Conservation (phyloP, 306 rosid genomes). For the Acacia melanoxylon region DNA sequence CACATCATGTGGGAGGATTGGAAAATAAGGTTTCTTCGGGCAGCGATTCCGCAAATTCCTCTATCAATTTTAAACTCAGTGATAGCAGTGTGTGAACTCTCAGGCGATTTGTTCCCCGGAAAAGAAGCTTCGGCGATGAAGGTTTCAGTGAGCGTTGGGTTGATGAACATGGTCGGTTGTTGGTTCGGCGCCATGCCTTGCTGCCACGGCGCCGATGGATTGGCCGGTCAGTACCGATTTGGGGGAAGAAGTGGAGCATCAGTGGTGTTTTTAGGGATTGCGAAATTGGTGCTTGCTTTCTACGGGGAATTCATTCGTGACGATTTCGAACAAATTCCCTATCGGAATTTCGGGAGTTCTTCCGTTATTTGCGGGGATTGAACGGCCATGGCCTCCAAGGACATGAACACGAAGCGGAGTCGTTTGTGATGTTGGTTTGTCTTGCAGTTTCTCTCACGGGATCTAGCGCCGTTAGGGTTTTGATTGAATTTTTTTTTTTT, state of each 20-base stretch:
- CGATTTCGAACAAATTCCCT: conserved; percentile 51
- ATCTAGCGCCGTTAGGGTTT: conserved; percentile 75
- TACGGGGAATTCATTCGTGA: conserved; percentile 68
- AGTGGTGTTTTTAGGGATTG: conserved; percentile 65
- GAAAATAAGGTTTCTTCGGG: too few species aligned
- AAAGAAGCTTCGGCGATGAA: too few species aligned
- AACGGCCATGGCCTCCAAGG: conserved; percentile 69
- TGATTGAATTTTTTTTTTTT: too few species aligned
- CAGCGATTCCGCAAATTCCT: too few species aligned
- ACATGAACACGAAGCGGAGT: conserved; percentile 67
- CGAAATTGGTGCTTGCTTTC: conserved; percentile 57
- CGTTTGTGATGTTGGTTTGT: conserved; percentile 72
- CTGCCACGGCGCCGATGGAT: conserved; percentile 87
- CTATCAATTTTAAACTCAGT: too few species aligned
- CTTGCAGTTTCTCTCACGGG: conserved; percentile 82
- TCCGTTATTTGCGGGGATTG: conserved; percentile 73
- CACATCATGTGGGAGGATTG: too few species aligned
- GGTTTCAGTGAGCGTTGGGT: too few species aligned
- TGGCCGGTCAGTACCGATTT: conserved; percentile 81
- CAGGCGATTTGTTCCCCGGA: too few species aligned
- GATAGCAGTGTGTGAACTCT: too few species aligned
- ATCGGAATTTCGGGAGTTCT: conserved; percentile 74
- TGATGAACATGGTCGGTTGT: conserved; percentile 80
- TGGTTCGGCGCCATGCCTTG: conserved; percentile 96
- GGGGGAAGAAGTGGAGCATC: conserved; percentile 85